These are phyloP conservation scores for Penicillium daleae DNA, from an alignment of 495 filamentous ascomycete species.

Conservation along the genomic window DNA sequence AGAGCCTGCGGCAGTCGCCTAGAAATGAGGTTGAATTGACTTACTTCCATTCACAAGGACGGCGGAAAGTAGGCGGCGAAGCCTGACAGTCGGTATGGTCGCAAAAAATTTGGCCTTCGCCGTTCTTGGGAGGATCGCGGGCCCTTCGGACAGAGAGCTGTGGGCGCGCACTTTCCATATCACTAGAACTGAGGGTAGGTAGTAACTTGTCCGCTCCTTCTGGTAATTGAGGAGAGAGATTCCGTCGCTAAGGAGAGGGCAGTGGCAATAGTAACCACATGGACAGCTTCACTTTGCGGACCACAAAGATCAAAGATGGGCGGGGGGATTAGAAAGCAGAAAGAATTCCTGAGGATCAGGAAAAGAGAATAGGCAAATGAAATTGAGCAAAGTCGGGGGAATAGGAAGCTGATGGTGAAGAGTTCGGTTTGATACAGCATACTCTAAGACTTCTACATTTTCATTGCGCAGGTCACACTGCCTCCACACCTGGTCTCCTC, in stretches of 20 bases:
- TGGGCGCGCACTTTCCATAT: conserved; percentile 46
- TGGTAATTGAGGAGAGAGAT: conserved; percentile 39
- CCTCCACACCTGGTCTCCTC: too few species aligned
- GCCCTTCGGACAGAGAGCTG: conserved; percentile 52
- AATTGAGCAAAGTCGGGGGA: too few species aligned
- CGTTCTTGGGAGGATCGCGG: conserved; percentile 64
- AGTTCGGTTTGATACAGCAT: too few species aligned
- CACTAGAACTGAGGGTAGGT: conserved; percentile 8
- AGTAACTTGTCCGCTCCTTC: conserved; percentile 45
- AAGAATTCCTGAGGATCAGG: background rate
- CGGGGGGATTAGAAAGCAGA: background rate
- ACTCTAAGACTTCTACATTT: too few species aligned
- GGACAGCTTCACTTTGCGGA: conserved; percentile 53
- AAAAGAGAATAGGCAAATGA: background rate
- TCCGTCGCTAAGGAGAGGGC: conserved; percentile 47
- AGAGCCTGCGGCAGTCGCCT: background rate
- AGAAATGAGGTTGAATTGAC: conserved; percentile 33
- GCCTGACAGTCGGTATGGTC: conserved; percentile 61
- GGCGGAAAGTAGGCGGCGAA: conserved; percentile 62
- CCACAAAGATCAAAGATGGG: background rate
- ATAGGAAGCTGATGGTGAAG: too few species aligned
- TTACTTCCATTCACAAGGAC: conserved; percentile 93
- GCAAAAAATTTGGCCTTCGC: conserved; percentile 70
- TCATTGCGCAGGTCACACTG: too few species aligned
- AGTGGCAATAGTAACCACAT: conserved; percentile 41